Evolutionary conservation across 176 grass and related monocot species (phyloP).

Genomic region (Rhynchospora breviuscula): DNA sequence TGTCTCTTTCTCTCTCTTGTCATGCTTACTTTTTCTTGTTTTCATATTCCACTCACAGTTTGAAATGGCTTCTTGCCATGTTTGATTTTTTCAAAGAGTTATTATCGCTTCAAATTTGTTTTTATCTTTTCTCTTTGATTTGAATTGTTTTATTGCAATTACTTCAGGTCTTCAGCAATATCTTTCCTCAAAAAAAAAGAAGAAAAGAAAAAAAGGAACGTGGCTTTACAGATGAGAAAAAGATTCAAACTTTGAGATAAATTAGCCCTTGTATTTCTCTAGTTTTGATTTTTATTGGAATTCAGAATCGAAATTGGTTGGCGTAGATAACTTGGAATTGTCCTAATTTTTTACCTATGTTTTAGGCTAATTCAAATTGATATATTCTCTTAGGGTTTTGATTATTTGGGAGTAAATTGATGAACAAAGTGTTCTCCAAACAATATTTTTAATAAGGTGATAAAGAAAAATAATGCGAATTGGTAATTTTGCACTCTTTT

Average conservation of each 20-base stretch:
- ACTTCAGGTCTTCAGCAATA: neutral
- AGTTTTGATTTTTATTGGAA: neutral
- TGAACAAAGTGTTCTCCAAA: too few relatives aligned
- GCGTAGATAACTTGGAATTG: neutral
- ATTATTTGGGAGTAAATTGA: neutral
- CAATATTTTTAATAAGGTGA: too few relatives aligned
- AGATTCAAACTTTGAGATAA: neutral
- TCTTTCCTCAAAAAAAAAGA: neutral
- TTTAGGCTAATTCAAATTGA: neutral
- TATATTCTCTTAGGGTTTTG: neutral
- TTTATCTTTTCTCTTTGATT: neutral
- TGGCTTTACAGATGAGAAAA: neutral
- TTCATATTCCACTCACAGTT: neutral
- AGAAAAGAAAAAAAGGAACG: neutral
- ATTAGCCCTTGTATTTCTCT: neutral
- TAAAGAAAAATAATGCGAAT: neutral
- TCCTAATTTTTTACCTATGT: neutral
- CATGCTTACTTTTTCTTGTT: neutral
- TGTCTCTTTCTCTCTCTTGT: neutral
- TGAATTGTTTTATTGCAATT: neutral
- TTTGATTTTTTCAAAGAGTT: neutral
- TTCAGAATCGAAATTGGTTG: neutral
- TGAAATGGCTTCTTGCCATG: neutral
- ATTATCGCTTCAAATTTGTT: neutral
- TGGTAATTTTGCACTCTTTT: neutral